These are phyloP conservation scores for Fusarium sambucinum DNA, from an alignment of 2,329 filamentous ascomycete genomes.

Conservation along the genomic window DNA sequence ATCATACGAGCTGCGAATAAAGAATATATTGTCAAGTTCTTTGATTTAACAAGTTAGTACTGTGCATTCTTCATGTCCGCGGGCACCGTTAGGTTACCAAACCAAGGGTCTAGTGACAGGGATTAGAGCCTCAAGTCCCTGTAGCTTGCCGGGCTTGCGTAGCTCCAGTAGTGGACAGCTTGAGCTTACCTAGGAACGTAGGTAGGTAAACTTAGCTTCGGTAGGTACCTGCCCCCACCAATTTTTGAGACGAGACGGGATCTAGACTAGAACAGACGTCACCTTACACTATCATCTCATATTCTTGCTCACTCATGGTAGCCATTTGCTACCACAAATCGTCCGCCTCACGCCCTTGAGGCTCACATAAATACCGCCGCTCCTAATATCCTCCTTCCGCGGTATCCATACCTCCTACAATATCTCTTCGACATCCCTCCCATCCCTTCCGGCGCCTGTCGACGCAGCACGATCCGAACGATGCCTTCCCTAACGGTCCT, in stretches of 20 bases:
- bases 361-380: slow-evolving; percentile 14
- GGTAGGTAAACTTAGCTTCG: slow-evolving; percentile 28
- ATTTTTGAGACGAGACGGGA: slow-evolving; percentile 31
- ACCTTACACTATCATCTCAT: slow-evolving; percentile 32
- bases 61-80: slow-evolving; percentile 9
- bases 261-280: neutral
- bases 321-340: slow-evolving; percentile 14
- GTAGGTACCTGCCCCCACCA: slow-evolving; percentile 30
- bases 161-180: slow-evolving; percentile 17
- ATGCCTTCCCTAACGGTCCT: slow-evolving; percentile 30
- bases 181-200: neutral
- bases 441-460: slow-evolving; percentile 4
- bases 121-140: slow-evolving; percentile 31
- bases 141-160: slow-evolving; percentile 18
- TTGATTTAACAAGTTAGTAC: neutral
- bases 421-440: neutral
- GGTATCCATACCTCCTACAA: neutral
- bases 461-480: slow-evolving; percentile 2
- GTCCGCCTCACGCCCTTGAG: slow-evolving; percentile 24
- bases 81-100: slow-evolving; percentile 8
- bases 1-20: neutral
- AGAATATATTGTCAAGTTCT: neutral
- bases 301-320: slow-evolving; percentile 17
- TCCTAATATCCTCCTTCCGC: neutral
- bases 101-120: slow-evolving; percentile 28